phyloP scores from a whole-genome alignment of 306 rosid genomes.

The Quercus glauca region DNA sequence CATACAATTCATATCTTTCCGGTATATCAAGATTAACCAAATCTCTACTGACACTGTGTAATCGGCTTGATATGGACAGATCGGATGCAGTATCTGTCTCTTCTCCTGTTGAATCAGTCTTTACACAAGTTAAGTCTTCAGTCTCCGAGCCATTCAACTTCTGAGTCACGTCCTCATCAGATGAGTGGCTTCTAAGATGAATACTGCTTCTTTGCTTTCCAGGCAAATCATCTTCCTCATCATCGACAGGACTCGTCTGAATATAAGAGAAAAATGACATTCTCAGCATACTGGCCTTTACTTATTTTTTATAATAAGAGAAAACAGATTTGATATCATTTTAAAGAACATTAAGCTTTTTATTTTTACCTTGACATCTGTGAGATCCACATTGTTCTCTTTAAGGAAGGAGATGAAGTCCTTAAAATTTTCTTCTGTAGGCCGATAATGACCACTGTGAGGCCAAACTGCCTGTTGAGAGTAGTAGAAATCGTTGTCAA shows the following conservation, averaged over 20 bases:
- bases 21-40: slow-evolving; percentile 64
- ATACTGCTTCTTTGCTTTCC: slow-evolving; percentile 43
- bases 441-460: slow-evolving; percentile 97
- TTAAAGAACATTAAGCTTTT: slow-evolving; percentile 4
- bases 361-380: slow-evolving; percentile 71
- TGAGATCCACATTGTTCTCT: slow-evolving; percentile 78
- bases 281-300: slow-evolving; percentile 23
- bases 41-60: slow-evolving; percentile 28
- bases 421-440: slow-evolving; percentile 80
- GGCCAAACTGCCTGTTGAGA: slow-evolving; percentile 94
- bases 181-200: slow-evolving; percentile 71
- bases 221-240: slow-evolving; percentile 43
- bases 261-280: slow-evolving; percentile 22
- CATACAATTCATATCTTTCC: slow-evolving; percentile 20
- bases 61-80: slow-evolving; percentile 29
- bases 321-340: slow-evolving; percentile 8
- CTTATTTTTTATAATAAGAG: neutral
- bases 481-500: slow-evolving; percentile 24
- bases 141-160: slow-evolving; percentile 42
- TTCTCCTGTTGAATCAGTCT: slow-evolving; percentile 26
- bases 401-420: slow-evolving; percentile 80
- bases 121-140: slow-evolving; percentile 34
- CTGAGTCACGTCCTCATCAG: slow-evolving; percentile 63
- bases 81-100: slow-evolving; percentile 22
- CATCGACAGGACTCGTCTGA: slow-evolving; percentile 69